Evolutionary conservation across 257 asterid species (phyloP).

Genomic region (Capsicum rhomboideum): DNA sequence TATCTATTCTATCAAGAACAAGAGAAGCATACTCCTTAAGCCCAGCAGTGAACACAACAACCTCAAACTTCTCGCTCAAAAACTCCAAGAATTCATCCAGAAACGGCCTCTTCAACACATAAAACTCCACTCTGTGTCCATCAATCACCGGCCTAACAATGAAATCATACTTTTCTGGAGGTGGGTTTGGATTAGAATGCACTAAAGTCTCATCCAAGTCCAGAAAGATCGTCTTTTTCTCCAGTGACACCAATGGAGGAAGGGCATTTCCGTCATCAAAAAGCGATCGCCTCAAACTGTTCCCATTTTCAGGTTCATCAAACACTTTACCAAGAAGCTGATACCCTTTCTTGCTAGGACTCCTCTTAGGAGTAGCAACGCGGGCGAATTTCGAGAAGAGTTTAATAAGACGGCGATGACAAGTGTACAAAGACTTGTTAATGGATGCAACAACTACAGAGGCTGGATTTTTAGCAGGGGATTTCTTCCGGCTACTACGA

Average conservation of each 20-base stretch:
- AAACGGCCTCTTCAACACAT: conserved; percentile 72
- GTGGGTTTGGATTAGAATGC: conserved; percentile 51
- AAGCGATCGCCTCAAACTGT: conserved; percentile 21
- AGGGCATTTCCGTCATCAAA: conserved; percentile 33
- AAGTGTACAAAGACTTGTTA: conserved; percentile 56
- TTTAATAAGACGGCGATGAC: conserved; percentile 85
- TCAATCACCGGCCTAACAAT: conserved; percentile 70
- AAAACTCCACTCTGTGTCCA: conserved; percentile 59
- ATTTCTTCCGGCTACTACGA: conserved; percentile 36
- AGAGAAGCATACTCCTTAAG: conserved; percentile 75
- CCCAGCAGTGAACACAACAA: conserved; percentile 88
- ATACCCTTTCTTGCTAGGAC: conserved; percentile 60
- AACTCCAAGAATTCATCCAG: conserved; percentile 60
- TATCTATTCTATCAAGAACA: conserved; percentile 64
- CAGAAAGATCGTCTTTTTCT: conserved; percentile 57
- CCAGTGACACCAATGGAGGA: conserved; percentile 31
- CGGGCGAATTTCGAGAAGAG: conserved; percentile 56
- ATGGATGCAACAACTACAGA: conserved; percentile 59
- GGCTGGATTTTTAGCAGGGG: conserved; percentile 56
- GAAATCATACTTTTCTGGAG: conserved; percentile 74
- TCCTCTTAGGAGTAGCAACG: conserved; percentile 55
- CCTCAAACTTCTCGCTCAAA: conserved; percentile 52
- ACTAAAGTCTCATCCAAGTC: conserved; percentile 88
- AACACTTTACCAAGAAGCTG: conserved; percentile 37
- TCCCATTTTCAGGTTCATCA: neutral